phyloP scores from a whole-genome alignment of 1,284 basidiomycete genomes.

The Sanghuangporus weigelae region DNA sequence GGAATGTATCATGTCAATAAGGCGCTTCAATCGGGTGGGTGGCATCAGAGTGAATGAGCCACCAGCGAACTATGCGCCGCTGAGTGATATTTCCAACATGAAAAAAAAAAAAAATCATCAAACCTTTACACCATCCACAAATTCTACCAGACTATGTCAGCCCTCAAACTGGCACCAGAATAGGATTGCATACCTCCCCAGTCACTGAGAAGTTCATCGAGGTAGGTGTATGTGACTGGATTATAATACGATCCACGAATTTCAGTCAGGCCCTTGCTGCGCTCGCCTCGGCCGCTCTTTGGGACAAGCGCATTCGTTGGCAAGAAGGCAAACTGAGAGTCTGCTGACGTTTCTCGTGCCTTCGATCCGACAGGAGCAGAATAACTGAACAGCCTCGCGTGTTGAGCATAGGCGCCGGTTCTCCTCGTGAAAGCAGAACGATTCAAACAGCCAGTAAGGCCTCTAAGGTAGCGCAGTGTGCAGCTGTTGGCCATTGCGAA shows the following conservation, averaged over 20 bases:
- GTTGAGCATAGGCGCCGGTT: not conserved
- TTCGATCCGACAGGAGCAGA: not conserved
- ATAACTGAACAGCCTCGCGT: not conserved
- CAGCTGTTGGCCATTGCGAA: not conserved
- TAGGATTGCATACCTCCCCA: constrained; percentile 26
- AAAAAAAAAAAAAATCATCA: no score
- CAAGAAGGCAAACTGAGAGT: constrained; percentile 26
- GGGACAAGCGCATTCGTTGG: constrained; percentile 28
- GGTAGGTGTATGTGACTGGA: constrained; percentile 34
- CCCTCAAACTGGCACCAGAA: not conserved
- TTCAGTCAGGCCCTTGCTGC: constrained; percentile 32
- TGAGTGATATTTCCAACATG: not conserved
- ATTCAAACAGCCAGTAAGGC: not conserved
- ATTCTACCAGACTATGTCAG: constrained; percentile 23
- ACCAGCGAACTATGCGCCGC: constrained; percentile 31
- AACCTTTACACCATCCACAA: constrained; percentile 40
- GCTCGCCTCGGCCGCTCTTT: constrained; percentile 24
- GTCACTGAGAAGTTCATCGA: constrained; percentile 34
- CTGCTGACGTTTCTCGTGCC: constrained; percentile 1
- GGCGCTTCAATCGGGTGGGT: constrained; percentile 29
- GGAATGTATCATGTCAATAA: constrained; percentile 38
- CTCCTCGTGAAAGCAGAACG: not conserved
- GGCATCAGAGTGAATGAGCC: constrained; percentile 43
- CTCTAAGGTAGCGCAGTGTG: not conserved
- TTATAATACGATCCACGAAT: constrained; percentile 38